Evolutionary conservation across 257 asterid genomes (phyloP), one percentile per base, ranked within the genome.

Genomic region (Buddleja alternifolia): DNA sequence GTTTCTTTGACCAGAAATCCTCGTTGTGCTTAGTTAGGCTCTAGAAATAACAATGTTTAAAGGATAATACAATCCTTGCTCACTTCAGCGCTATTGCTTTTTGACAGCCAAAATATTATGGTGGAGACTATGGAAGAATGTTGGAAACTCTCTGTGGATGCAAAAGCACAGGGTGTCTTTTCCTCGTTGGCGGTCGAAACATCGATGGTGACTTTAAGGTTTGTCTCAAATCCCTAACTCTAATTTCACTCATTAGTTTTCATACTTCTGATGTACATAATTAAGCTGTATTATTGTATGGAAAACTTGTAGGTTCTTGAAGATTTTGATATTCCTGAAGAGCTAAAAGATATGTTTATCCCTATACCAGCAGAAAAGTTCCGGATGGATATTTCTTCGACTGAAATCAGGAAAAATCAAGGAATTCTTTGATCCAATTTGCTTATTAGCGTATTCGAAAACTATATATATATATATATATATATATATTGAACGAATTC

Each of bases 91-190:
- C 48, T 76, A 55, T 46, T 69, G 19, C 32, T 77, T 68, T 67
- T 54, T 54, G 65, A 60, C 90, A 93, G 98, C 96, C 99, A 17
- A 90, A 88, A 75, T 93, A 93, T 70, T 93, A 93, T 36, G 75
- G 90, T 53, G 85, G 83, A 40, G 96, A 85, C 74, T 55, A 84
- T 57, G 81, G 62, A 23, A 85, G 81, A 66, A 93, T 93, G 99
- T 50, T 90, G 79, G 94, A 87, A 77, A 79, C 71, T 67, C 91
- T 93, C 45, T 80, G 78, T 53, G 88, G 70, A 40, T 88, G 99
- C 82, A 90, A 89, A 80, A 90, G 73, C 80, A 88, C 88, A 5
- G 99, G 96, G n/a, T 88, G 96, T 71, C 66, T 83, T 66, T 93
- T 93, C 80, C 83, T 93, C 4, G 99, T 93, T 17, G 97, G 80